A percentile compares a stretch with the other conserved stretches of the same genome.
These are phyloP conservation scores for Epicoccum nigrum DNA, from an alignment of 2,329 filamentous ascomycete species.

Conservation along the genomic window DNA sequence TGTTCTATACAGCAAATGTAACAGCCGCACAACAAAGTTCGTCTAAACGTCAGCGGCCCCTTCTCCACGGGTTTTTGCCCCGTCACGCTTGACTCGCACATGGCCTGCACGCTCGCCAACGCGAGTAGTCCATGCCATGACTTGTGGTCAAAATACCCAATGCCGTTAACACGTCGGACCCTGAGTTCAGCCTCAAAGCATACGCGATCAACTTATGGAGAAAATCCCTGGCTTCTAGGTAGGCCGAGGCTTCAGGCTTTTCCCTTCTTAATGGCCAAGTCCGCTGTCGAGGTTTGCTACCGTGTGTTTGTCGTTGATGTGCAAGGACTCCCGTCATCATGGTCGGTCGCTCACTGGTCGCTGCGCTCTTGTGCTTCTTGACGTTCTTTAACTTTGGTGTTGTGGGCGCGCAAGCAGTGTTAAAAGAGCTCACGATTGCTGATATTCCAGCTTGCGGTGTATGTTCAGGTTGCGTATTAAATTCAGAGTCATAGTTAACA, in stretches of 20 bases:
- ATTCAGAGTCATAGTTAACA: too few species aligned
- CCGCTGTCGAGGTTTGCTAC: background rate
- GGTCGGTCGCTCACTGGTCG: constrained; percentile 11
- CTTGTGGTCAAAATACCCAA: background rate
- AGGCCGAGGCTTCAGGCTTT: background rate
- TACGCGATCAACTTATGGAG: constrained; percentile 1
- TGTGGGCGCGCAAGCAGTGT: background rate
- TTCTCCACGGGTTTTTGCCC: background rate
- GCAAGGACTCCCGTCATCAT: background rate
- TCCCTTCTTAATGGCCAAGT: background rate
- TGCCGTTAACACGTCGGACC: background rate
- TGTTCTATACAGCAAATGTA: background rate
- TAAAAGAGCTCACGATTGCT: constrained; percentile 12
- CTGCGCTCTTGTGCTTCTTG: constrained; percentile 9
- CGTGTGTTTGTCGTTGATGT: background rate
- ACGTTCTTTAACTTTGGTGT: background rate
- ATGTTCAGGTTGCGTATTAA: background rate
- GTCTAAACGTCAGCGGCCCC: background rate
- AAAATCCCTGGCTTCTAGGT: background rate
- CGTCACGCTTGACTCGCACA: background rate
- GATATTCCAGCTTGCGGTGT: constrained; percentile 24
- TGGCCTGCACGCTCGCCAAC: background rate
- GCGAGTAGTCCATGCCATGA: background rate
- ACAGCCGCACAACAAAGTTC: background rate
- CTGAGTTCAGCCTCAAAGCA: background rate